phyloP scores from a whole-genome alignment of 345 rosid species.

The Geranium brycei region DNA sequence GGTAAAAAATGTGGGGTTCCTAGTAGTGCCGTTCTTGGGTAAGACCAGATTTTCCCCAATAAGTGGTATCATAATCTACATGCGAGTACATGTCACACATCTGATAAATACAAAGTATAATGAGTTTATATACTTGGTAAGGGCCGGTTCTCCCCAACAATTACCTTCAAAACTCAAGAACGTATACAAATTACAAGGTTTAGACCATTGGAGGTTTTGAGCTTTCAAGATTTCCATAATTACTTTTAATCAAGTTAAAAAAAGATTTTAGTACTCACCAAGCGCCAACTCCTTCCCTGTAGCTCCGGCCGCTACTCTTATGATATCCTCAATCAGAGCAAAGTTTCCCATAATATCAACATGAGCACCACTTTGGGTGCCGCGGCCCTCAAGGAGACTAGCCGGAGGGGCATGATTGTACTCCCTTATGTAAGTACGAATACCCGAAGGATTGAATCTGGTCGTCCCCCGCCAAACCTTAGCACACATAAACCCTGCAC shows the following conservation, averaged over 20 bases:
- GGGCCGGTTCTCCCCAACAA: too few species aligned
- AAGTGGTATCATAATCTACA: too few species aligned
- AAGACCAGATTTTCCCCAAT: too few species aligned
- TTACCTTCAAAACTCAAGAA: too few species aligned
- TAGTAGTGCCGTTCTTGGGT: too few species aligned
- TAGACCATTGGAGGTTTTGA: too few species aligned
- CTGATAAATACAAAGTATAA: too few species aligned
- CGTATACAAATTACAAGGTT: too few species aligned
- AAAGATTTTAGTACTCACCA: conserved; percentile 11
- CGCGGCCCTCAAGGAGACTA: conserved; percentile 57
- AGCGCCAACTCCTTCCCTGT: conserved; percentile 34
- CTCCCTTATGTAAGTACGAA: conserved; percentile 39
- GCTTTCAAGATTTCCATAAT: too few species aligned
- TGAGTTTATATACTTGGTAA: too few species aligned
- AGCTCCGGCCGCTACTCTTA: conserved; percentile 58
- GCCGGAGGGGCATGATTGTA: conserved; percentile 59
- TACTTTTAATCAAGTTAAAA: neutral
- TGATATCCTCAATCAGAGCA: conserved; percentile 55
- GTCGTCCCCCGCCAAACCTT: conserved; percentile 74
- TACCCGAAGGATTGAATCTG: conserved; percentile 58
- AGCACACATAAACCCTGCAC: conserved; percentile 64
- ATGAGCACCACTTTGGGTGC: conserved; percentile 67
- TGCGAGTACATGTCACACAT: too few species aligned
- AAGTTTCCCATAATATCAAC: conserved; percentile 75
- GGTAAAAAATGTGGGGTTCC: too few species aligned